A percentile compares a stretch with the other conserved stretches of the same genome.
Conservation (phyloP, 495 filamentous ascomycete species). For the Endocarpon pusillum region DNA sequence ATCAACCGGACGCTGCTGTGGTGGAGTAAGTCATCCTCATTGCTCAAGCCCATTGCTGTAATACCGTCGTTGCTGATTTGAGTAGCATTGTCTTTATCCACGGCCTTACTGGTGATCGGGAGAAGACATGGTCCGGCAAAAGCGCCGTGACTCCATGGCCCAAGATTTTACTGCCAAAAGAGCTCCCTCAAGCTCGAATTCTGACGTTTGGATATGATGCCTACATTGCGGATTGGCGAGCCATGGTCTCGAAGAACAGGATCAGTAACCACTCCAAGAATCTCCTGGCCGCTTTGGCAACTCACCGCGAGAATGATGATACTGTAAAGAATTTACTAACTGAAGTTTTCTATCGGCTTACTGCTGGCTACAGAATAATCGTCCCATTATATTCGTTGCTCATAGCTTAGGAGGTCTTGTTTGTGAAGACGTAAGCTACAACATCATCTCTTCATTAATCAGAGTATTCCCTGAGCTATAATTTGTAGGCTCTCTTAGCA, state of each 20-base stretch:
- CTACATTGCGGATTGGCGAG: constrained; percentile 8
- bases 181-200: constrained; percentile 12
- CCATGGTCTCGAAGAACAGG: constrained; percentile 11
- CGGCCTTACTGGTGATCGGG: constrained; percentile 17
- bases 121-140: constrained; percentile 14
- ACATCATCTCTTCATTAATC: too few species aligned
- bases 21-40: too few species aligned
- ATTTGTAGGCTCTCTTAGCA: not conserved
- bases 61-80: too few species aligned
- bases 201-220: constrained; percentile 18
- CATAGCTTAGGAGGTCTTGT: constrained; percentile 1
- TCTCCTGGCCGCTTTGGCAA: constrained; percentile 8
- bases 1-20: too few species aligned
- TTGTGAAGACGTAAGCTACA: too few species aligned
- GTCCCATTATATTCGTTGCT: constrained; percentile 3
- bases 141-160: constrained; percentile 12
- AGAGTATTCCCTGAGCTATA: too few species aligned
- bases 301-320: constrained; percentile 8
- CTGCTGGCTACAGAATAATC: constrained; percentile 6
- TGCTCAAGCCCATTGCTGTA: too few species aligned
- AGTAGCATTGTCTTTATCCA: too few species aligned
- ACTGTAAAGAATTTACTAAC: constrained; percentile 4
- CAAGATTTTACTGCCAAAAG: constrained; percentile 7
- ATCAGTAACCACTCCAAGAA: constrained; percentile 12
- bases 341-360: not conserved